Evolutionary conservation across 176 grass and related monocot species (phyloP).

Genomic region (Phoenix dactylifera): DNA sequence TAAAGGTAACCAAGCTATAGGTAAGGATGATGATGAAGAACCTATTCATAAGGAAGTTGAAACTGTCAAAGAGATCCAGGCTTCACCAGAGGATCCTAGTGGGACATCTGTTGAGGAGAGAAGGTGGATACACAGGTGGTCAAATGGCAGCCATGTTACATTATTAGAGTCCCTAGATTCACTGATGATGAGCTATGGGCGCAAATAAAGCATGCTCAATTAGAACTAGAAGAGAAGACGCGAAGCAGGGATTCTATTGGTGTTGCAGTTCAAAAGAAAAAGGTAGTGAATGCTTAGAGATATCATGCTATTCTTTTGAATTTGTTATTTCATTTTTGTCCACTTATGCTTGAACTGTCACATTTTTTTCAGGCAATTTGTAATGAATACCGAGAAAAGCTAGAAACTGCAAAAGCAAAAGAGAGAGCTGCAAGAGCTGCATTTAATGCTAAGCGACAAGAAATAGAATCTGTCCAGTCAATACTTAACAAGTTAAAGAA

Average conservation of each 20-base stretch:
- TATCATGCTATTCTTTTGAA: background rate
- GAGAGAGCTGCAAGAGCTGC: slow-evolving; percentile 58
- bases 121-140: slow-evolving; percentile 27
- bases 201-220: slow-evolving; percentile 50
- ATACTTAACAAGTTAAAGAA: slow-evolving; percentile 71
- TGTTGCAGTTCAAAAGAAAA: slow-evolving; percentile 51
- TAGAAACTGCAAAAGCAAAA: slow-evolving; percentile 46
- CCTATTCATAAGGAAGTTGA: slow-evolving; percentile 14
- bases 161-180: slow-evolving; percentile 60
- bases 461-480: slow-evolving; percentile 50
- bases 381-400: slow-evolving; percentile 33
- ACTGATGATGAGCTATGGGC: slow-evolving; percentile 52
- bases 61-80: slow-evolving; percentile 3
- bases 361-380: slow-evolving; percentile 36
- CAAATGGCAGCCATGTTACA: slow-evolving; percentile 22
- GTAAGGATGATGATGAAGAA: slow-evolving; percentile 15
- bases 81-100: slow-evolving; percentile 19
- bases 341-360: slow-evolving; percentile 7
- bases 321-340: slow-evolving; percentile 19
- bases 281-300: slow-evolving; percentile 33
- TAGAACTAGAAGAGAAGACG: slow-evolving; percentile 51
- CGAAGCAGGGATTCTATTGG: slow-evolving; percentile 66
- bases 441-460: slow-evolving; percentile 46
- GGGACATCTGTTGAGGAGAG: slow-evolving; percentile 8
- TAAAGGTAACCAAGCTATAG: slow-evolving; percentile 9